Conservation (phyloP, 768 basidiomycete genomes). For the Leccinum rimulosum region DNA sequence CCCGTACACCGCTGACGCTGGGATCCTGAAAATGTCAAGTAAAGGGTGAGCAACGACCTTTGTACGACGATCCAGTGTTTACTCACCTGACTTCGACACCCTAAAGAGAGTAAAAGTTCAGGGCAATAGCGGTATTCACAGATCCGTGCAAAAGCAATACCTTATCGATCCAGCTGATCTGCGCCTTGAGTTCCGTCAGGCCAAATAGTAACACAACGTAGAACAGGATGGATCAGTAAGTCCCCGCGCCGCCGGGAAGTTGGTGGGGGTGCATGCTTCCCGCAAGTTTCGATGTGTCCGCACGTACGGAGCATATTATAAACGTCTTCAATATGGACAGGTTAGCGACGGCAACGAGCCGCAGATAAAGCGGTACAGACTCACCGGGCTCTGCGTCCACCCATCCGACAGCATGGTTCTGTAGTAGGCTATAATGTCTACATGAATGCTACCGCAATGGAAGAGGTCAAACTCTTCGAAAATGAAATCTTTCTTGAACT, state of each 20-base stretch:
- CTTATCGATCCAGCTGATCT: constrained; percentile 43
- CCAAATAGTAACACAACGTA: constrained; percentile 49
- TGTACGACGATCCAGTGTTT: not conserved
- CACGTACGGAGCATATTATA: constrained; percentile 12
- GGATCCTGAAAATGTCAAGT: constrained; percentile 16
- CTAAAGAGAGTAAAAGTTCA: constrained; percentile 17
- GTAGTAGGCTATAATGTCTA: constrained; percentile 16
- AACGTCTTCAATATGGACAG: not conserved
- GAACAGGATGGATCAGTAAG: constrained; percentile 15
- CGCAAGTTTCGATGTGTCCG: constrained; percentile 13
- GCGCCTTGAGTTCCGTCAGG: constrained; percentile 50
- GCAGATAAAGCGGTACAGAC: not conserved
- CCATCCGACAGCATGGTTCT: not conserved
- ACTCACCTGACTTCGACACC: constrained; percentile 36
- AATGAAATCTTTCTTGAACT: constrained; percentile 14
- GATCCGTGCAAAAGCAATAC: constrained; percentile 28
- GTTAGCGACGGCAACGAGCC: not conserved
- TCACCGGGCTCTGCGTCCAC: constrained; percentile 9
- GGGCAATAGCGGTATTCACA: not conserved
- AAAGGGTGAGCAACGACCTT: not conserved
- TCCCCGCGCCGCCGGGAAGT: constrained; percentile 10
- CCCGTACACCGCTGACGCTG: constrained; percentile 26
- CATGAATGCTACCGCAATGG: constrained; percentile 11
- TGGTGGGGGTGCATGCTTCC: constrained; percentile 9
- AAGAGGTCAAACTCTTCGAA: constrained; percentile 17